Evolutionary conservation across 2,329 filamentous ascomycete genomes (phyloP).

Genomic region (Phaeosphaeria sp.): DNA sequence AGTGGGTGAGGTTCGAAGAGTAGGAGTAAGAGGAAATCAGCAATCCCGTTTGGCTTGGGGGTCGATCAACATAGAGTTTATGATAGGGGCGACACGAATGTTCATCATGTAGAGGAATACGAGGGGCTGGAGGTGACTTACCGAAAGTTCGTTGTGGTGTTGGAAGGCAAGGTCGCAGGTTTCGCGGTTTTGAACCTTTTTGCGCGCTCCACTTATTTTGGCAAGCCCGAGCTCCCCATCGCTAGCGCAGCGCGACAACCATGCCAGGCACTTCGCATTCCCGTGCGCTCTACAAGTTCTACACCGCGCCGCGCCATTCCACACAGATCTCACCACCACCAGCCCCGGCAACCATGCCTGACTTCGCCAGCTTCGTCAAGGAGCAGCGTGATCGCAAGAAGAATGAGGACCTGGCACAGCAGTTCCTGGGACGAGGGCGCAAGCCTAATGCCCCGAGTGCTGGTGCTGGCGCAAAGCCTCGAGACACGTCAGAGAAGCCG

Average conservation of each 20-base stretch:
- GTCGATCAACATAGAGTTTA: slow-evolving; percentile 50
- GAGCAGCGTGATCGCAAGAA: slow-evolving; percentile 70
- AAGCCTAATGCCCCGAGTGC: slow-evolving; percentile 64
- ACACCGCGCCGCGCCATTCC: neutral
- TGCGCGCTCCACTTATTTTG: slow-evolving; percentile 25
- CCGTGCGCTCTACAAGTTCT: neutral
- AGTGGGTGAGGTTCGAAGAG: slow-evolving; percentile 6
- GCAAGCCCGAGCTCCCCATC: slow-evolving; percentile 18
- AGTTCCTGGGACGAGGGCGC: slow-evolving; percentile 68
- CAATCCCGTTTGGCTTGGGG: slow-evolving; percentile 50
- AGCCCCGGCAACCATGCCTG: slow-evolving; percentile 23
- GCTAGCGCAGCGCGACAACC: slow-evolving; percentile 19
- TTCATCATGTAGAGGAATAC: slow-evolving; percentile 39
- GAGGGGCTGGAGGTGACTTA: slow-evolving; percentile 31
- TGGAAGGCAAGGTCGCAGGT: slow-evolving; percentile 17
- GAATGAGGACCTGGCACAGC: slow-evolving; percentile 73
- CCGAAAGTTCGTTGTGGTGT: slow-evolving; percentile 33
- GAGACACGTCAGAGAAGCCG: slow-evolving; percentile 57
- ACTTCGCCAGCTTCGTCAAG: slow-evolving; percentile 43
- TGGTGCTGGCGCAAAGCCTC: slow-evolving; percentile 53
- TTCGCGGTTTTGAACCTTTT: slow-evolving; percentile 32
- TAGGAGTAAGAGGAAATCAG: slow-evolving; percentile 32
- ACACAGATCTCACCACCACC: neutral
- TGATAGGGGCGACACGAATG: slow-evolving; percentile 51
- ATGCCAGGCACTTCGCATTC: slow-evolving; percentile 5